Conservation (phyloP, 805 yeast genomes). For the Suhomyces sp. region DNA sequence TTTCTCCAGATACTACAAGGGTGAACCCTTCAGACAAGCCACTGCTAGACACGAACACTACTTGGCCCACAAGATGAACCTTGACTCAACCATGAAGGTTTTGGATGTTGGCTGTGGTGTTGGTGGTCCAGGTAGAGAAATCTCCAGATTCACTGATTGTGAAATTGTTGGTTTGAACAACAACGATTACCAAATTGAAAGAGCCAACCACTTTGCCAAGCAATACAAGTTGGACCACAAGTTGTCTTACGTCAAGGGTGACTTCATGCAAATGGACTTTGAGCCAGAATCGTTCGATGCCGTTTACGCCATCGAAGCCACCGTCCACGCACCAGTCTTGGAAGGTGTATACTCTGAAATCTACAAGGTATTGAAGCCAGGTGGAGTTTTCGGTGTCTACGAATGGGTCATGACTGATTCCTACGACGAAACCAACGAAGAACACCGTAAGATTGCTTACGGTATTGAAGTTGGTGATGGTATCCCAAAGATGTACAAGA, state of each 20-base stretch:
- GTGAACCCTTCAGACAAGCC: slow-evolving; percentile 92
- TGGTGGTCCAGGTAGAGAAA: slow-evolving; percentile 99
- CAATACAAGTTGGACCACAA: slow-evolving; percentile 65
- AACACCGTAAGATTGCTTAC: slow-evolving; percentile 91
- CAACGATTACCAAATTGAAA: slow-evolving; percentile 94
- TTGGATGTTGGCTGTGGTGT: slow-evolving; percentile 99
- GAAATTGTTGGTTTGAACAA: slow-evolving; percentile 88
- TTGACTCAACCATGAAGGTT: slow-evolving; percentile 78
- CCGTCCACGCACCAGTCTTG: slow-evolving; percentile 94
- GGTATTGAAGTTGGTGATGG: slow-evolving; percentile 99
- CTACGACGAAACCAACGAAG: slow-evolving; percentile 82
- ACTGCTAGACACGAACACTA: slow-evolving; percentile 97
- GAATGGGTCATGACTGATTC: slow-evolving; percentile 99
- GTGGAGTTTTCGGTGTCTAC: slow-evolving; percentile 96
- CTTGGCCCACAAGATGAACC: slow-evolving; percentile 82
- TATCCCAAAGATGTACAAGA: slow-evolving; percentile 92
- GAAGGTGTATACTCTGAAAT: slow-evolving; percentile 96
- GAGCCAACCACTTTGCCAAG: slow-evolving; percentile 81
- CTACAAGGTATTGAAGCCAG: slow-evolving; percentile 94
- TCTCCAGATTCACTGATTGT: slow-evolving; percentile 86
- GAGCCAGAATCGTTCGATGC: slow-evolving; percentile 89
- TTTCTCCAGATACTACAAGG: slow-evolving; percentile 88
- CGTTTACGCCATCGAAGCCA: slow-evolving; percentile 97
- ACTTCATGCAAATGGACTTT: slow-evolving; percentile 98
- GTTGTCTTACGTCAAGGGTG: slow-evolving; percentile 90